Base-by-base conservation (phyloP, 2,329 filamentous ascomycete genomes). In the Sarocladiaceae sp. region DNA sequence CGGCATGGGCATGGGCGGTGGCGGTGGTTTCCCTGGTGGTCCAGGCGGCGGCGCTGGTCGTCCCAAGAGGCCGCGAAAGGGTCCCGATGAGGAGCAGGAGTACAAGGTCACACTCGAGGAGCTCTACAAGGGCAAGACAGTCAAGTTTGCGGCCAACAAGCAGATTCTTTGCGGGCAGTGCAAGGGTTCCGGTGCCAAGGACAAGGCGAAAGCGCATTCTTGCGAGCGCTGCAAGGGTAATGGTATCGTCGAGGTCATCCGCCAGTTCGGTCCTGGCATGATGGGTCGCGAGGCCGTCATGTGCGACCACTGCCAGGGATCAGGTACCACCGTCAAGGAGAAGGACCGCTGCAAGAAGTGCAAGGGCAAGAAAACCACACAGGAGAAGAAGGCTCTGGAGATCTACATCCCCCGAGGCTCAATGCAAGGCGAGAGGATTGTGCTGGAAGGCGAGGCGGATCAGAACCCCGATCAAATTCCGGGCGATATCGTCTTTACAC, bases 291-390 rank as follows among this genome's bases (percentile, higher is more conserved):
- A 88, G 57, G 80, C 83, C 6, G 80, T 90, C 29, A 66, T 82
- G 27, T 98, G 93, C 65, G 82, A 85, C 56, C 82, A 84, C 57
- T 98, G 93, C 67, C 76, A 82, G 48, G 91, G 90, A 26, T 78
- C 82, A n/a, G 93, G 93, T 5, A 82, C 83, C 58, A 82, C 90
- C 58, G 95, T 82, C 70, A 91, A 91, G 65, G 88, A 95, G 59
- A 97, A 97, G 73, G 93, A 98, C 59, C 88, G 88, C 61, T 98
- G 93, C 74, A 95, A 95, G 75, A 96, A 93, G 73, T 98, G 93
- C 80, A 97, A 97, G 69, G 93, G 93, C 58, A 87, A 86, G 64
- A 80, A 88, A 50, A 89, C 88, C 12, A 80, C 82, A 34, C 84
- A 89, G 57, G 86, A 93, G 66, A 93, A 87, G 66, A 98, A 97